phyloP scores from a whole-genome alignment of 2,329 filamentous ascomycete species.

The Fusarium sacchari region DNA sequence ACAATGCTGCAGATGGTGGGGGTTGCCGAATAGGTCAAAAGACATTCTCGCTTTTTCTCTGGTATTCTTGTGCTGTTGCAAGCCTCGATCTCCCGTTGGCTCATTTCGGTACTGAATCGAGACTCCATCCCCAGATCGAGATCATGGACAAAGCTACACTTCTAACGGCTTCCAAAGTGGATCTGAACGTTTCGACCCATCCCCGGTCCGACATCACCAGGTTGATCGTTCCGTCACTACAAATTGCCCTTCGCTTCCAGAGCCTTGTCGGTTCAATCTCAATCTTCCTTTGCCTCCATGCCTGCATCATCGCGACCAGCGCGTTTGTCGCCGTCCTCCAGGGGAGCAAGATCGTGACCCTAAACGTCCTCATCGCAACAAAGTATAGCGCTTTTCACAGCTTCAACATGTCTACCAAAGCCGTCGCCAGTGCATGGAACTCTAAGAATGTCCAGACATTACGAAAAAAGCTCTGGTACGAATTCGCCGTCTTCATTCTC shows the following conservation, averaged over 20 bases:
- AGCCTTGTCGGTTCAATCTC: slow-evolving; percentile 47
- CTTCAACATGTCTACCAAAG: slow-evolving; percentile 44
- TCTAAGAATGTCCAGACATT: slow-evolving; percentile 49
- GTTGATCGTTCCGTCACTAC: slow-evolving; percentile 49
- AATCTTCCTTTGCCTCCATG: slow-evolving; percentile 46
- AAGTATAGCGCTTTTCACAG: slow-evolving; percentile 45
- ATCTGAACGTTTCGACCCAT: slow-evolving; percentile 44
- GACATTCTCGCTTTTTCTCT: slow-evolving; percentile 3
- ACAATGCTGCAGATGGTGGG: neutral
- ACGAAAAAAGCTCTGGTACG: slow-evolving; percentile 60
- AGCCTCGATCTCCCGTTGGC: neutral
- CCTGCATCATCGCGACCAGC: slow-evolving; percentile 45
- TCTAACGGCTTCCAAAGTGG: slow-evolving; percentile 52
- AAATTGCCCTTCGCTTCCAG: slow-evolving; percentile 50
- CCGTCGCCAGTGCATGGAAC: slow-evolving; percentile 50
- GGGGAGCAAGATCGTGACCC: slow-evolving; percentile 41
- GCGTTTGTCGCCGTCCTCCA: slow-evolving; percentile 39
- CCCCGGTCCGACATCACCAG: slow-evolving; percentile 48
- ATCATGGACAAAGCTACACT: slow-evolving; percentile 52
- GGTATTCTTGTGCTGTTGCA: neutral
- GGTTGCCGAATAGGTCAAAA: slow-evolving; percentile 2
- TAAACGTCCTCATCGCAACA: slow-evolving; percentile 43
- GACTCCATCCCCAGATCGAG: slow-evolving; percentile 21
- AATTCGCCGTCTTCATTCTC: slow-evolving; percentile 62
- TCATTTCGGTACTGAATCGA: slow-evolving; percentile 14